Percentiles rank a stretch among this genome's conserved stretches.
Conservation (phyloP, 208 protist genomes). For the Trypanosoma scelopori region DNA sequence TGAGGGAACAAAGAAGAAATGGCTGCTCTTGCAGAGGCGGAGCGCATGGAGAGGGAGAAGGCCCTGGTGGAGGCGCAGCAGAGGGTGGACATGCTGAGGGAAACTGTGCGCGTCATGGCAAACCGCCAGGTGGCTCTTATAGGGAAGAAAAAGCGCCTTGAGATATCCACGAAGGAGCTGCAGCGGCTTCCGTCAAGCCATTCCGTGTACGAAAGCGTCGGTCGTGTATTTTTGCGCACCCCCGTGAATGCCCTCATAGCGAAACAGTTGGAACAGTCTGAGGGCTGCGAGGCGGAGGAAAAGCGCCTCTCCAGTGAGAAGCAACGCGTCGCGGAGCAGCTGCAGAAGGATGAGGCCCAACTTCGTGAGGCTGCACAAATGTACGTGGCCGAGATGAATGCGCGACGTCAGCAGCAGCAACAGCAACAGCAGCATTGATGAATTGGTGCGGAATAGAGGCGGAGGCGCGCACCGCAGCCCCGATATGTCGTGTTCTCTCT, state of each 20-base stretch:
- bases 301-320: conserved; percentile 76
- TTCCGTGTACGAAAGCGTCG: conserved; percentile 77
- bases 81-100: conserved; percentile 65
- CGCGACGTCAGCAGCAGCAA: conserved; percentile 47
- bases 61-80: conserved; percentile 82
- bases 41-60: conserved; percentile 91
- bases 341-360: conserved; percentile 72
- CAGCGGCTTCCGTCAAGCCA: conserved; percentile 62
- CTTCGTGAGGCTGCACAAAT: conserved; percentile 66
- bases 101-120: conserved; percentile 81
- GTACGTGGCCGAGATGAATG: conserved; percentile 53
- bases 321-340: conserved; percentile 69
- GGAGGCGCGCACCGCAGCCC: no score
- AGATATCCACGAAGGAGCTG: conserved; percentile 81
- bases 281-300: conserved; percentile 81
- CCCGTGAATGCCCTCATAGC: conserved; percentile 70
- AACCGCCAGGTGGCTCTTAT: conserved; percentile 74
- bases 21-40: conserved; percentile 63
- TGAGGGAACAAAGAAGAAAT: conserved; percentile 25
- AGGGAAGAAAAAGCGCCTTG: conserved; percentile 60
- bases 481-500: no score
- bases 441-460: neutral
- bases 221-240: conserved; percentile 75
- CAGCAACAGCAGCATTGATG: conserved; percentile 7
- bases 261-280: conserved; percentile 57